Conservation (phyloP, 495 filamentous ascomycete species). For the Podospora australis region DNA sequence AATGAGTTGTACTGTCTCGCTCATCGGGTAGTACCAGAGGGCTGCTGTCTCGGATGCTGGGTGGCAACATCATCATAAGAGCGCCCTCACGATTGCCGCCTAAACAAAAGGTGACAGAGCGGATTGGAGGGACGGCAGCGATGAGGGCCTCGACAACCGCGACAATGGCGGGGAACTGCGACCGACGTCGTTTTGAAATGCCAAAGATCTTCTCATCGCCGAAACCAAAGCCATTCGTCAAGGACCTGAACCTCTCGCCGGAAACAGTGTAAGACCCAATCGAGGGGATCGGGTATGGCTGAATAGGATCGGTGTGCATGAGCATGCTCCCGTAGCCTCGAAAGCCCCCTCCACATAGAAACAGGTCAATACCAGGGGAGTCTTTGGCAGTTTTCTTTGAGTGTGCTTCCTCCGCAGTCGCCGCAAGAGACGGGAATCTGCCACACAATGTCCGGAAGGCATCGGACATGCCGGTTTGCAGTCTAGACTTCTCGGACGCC, state of each 20-base stretch:
- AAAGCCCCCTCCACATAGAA: constrained; percentile 87
- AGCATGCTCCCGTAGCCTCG: constrained; percentile 84
- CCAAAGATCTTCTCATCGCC: constrained; percentile 63
- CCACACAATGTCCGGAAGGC: constrained; percentile 59
- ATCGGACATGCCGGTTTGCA: constrained; percentile 51
- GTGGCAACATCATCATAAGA: constrained; percentile 59
- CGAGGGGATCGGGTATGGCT: constrained; percentile 76
- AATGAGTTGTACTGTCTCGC: constrained; percentile 17
- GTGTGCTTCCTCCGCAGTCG: constrained; percentile 42
- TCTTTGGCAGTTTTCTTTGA: constrained; percentile 36
- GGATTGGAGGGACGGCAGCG: constrained; percentile 62
- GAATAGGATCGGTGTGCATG: constrained; percentile 58
- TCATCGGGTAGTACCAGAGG: constrained; percentile 48
- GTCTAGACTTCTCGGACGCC: constrained; percentile 46
- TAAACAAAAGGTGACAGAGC: constrained; percentile 72
- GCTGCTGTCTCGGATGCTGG: constrained; percentile 51
- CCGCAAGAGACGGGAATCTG: constrained; percentile 40
- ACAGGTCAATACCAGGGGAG: constrained; percentile 59
- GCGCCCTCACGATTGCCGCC: constrained; percentile 81
- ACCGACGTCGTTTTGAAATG: constrained; percentile 71
- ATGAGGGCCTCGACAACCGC: constrained; percentile 68
- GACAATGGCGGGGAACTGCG: constrained; percentile 78
- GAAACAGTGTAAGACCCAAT: constrained; percentile 73
- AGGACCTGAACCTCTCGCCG: constrained; percentile 52
- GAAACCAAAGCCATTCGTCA: constrained; percentile 50